Base-by-base conservation (phyloP, 2,329 filamentous ascomycete genomes). In the Fusarium subglutinans region DNA sequence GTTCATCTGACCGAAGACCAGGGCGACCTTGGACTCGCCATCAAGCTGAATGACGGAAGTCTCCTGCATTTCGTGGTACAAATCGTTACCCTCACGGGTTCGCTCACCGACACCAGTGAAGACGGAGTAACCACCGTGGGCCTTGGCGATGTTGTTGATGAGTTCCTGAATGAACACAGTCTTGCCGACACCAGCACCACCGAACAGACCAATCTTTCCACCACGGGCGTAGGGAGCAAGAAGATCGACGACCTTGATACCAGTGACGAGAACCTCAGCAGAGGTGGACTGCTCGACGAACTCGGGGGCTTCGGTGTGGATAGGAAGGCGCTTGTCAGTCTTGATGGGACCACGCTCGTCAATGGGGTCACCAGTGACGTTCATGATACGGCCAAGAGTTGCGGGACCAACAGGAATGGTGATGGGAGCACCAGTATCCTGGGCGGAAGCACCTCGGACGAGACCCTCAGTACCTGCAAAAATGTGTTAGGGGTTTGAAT, bases 61-160 rank as follows among this genome's bases (percentile, higher is more conserved):
- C 90, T 99, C 96, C 90, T 98, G 96, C 96, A 99, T 99, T 92
- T 99, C 96, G 89, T 99, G 96, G 93, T 99, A 99, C 90, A 99
- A 87, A 92, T 99, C 96, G 92, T 99, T 99, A 91, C 96, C 96
- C 92, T 99, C 96, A 94, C 96, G 96, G 85, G 96, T 99, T 90
- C 96, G 96, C 93, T 99, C 96, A 86, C 96, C 96, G 88, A 99
- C 96, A 96, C 96, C 96, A 84, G 95, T 98, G 93, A 99, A 99
- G 85, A 99, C 96, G 79, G 96, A 99, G 94, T 97, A 99, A 97
- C 96, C 96, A 97, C 96, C 96, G 90, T 99, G 96, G 81, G 96
- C 96, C 92, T 98, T 98, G 88, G 96, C 96, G 84, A 99, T 98
- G 93, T 99, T 99, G 95, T 99, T 99, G 90, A 99, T 99, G 85